Evolutionary conservation across 1,284 basidiomycete genomes (phyloP).

Genomic region (Termitomyces sp.): DNA sequence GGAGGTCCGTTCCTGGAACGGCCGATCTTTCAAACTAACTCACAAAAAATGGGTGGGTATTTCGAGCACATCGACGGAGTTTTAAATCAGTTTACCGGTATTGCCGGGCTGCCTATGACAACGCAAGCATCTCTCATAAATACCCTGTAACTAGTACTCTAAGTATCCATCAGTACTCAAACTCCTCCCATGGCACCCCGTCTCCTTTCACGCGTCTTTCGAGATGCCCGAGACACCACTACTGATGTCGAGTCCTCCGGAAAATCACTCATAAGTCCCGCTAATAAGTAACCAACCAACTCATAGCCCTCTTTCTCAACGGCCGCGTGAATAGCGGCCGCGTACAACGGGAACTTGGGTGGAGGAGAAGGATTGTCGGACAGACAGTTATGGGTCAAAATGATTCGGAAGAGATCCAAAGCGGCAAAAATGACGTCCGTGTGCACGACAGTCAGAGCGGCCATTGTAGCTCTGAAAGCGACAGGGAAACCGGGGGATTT

Average conservation of each 20-base stretch:
- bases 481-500: conserved; percentile 70
- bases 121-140: no score
- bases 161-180: not conserved
- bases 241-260: conserved; percentile 79
- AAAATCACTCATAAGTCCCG: conserved; percentile 81
- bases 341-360: conserved; percentile 63
- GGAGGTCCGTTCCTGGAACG: conserved; percentile 13
- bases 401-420: conserved; percentile 74
- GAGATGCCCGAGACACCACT: conserved; percentile 67
- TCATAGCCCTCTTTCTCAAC: conserved; percentile 74
- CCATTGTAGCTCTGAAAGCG: conserved; percentile 72
- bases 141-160: not conserved
- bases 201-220: conserved; percentile 66
- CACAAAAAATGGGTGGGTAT: no score
- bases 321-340: conserved; percentile 60
- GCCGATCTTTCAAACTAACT: conserved; percentile 10
- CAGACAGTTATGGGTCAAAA: conserved; percentile 72
- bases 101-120: no score
- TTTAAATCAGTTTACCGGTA: no score
- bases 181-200: conserved; percentile 34
- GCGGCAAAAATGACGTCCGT: conserved; percentile 78
- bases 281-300: conserved; percentile 68
- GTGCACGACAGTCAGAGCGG: conserved; percentile 75
- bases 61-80: no score
- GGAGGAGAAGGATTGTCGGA: conserved; percentile 37